These are phyloP conservation scores for Rhododendron ferrugineum DNA, from an alignment of 148 eudicot genomes.

Conservation along the genomic window DNA sequence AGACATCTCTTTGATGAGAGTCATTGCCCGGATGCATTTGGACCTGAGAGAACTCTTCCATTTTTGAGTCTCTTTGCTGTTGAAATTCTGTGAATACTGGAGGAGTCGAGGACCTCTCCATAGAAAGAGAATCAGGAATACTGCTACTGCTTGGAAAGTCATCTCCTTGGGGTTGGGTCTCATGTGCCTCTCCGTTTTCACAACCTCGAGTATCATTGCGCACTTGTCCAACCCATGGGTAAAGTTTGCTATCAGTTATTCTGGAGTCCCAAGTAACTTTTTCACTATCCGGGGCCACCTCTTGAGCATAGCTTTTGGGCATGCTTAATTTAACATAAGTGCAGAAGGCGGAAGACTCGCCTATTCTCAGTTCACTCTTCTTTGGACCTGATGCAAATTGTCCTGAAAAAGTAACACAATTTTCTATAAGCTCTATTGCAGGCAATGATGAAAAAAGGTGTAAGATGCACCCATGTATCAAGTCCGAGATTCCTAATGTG, in stretches of 20 bases:
- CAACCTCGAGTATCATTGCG: conserved; percentile 21
- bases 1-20: conserved; percentile 33
- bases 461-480: background rate
- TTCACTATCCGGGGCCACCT: conserved; percentile 26
- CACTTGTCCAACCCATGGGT: conserved; percentile 23
- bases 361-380: conserved; percentile 84
- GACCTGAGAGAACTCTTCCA: conserved; percentile 46
- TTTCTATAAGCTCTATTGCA: background rate
- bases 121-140: conserved; percentile 55
- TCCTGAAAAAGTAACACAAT: conserved; percentile 31
- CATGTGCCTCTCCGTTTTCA: conserved; percentile 29
- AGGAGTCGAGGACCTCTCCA: conserved; percentile 68
- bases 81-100: conserved; percentile 37
- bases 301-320: conserved; percentile 35
- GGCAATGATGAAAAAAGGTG: background rate
- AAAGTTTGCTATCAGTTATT: conserved; percentile 27
- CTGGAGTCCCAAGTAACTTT: conserved; percentile 26
- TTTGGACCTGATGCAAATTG: conserved; percentile 45
- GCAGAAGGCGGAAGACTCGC: conserved; percentile 94
- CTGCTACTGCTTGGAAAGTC: conserved; percentile 58
- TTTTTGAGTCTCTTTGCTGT: conserved; percentile 37
- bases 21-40: conserved; percentile 43
- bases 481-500: background rate
- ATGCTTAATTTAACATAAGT: conserved; percentile 71
- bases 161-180: conserved; percentile 43